Evolutionary conservation across 306 rosid species (phyloP).

Genomic region (Trifolium repens): DNA sequence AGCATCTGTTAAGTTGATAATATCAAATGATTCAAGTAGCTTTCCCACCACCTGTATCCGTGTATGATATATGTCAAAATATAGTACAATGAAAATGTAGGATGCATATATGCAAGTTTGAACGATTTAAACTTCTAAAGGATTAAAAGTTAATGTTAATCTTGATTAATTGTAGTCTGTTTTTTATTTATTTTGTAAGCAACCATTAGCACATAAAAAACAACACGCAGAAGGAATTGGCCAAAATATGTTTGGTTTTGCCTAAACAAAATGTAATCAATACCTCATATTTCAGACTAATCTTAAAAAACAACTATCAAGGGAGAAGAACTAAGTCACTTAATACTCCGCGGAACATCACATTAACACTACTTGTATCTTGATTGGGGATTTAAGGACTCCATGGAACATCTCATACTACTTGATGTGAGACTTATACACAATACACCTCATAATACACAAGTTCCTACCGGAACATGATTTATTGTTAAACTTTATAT

Average conservation of each 20-base stretch:
- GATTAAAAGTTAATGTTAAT: neutral
- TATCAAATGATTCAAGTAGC: conserved; percentile 60
- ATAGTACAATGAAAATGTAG: conserved; percentile 26
- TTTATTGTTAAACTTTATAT: neutral
- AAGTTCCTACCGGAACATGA: neutral
- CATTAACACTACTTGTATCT: neutral
- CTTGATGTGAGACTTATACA: neutral
- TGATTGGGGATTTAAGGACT: neutral
- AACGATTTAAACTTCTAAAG: conserved; percentile 22
- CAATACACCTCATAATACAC: neutral
- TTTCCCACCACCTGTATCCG: conserved; percentile 74
- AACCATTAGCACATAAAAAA: neutral
- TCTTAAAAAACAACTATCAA: neutral
- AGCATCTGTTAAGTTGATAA: conserved; percentile 63
- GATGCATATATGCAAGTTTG: neutral
- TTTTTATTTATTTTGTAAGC: neutral
- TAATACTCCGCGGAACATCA: neutral
- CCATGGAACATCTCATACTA: neutral
- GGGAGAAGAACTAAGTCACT: neutral
- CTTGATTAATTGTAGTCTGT: neutral
- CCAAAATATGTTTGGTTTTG: neutral
- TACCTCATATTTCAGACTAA: conserved; percentile 12
- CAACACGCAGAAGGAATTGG: conserved; percentile 3
- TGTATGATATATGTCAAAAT: conserved; percentile 10
- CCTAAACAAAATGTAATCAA: neutral